Evolutionary conservation across 2,329 filamentous ascomycete species (phyloP), one percentile per base, ranked within the genome.

Genomic region (Hypoxylon sp.): DNA sequence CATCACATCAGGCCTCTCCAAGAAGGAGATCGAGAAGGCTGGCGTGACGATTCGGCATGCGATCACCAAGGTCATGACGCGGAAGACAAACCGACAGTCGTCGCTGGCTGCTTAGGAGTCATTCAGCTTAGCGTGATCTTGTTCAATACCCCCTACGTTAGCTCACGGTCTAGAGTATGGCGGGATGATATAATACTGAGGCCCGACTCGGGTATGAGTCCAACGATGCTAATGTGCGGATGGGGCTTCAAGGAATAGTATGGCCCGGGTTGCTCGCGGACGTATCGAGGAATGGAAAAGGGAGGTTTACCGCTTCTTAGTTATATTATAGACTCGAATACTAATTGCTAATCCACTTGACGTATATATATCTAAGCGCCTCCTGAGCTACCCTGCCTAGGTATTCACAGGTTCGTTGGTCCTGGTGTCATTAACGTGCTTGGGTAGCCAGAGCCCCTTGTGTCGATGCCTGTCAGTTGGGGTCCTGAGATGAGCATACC

Each of bases 11-110:
- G 95, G 90, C 1, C 79, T 99, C 61, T 90, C 90, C 20, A 96
- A 90, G 80, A 97, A 96, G 79, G 95, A 99, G 74, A 90, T 93
- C 51, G 96, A 99, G 78, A 97, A 96, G 80, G 92, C 95, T 0
- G 95, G 93, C 11, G 87, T 88, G 6, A 88, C 85, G 8, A 93
- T 99, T 66, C 83, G 94, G 58, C 93, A 97, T 77, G 94, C 95
- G 11, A 91, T 98, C 65, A 96, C 93, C 48, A 97, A 97, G 78
- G 87, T 98, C 60, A 87, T 99, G 82, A 86, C 83, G 17, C 80
- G 84, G 60, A 88, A 86, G 73, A 75, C 79, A 23, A 85, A 79
- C 70, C 78, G 76, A 60, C 79, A 79, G 66, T 70, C 79, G 29
- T 73, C 75, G 9, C 64, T 74, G 59, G 72, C 70, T 61, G 69